phyloP scores from a whole-genome alignment of 2,329 filamentous ascomycete genomes.

The Aspergillus vadensis region DNA sequence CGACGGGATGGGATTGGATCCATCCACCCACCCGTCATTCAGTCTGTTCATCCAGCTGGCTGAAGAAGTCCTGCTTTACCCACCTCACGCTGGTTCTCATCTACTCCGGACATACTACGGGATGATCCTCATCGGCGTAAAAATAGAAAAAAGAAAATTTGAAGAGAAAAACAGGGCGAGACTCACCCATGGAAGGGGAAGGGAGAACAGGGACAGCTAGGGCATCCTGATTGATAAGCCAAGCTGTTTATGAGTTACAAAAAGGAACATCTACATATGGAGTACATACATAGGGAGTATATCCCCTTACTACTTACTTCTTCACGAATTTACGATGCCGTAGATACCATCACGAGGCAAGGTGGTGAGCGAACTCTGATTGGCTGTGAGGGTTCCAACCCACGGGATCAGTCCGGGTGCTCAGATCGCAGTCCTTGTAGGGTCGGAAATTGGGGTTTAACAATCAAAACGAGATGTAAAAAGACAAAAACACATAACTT shows the following conservation, averaged over 20 bases:
- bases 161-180: no score
- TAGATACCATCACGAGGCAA: slow-evolving; percentile 6
- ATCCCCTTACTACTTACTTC: background rate
- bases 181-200: no score
- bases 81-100: background rate
- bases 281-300: no score
- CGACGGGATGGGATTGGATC: background rate
- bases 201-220: no score
- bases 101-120: background rate
- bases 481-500: background rate
- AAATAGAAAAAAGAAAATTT: no score
- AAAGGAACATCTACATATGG: background rate
- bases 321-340: no score
- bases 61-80: background rate
- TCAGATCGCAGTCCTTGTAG: slow-evolving; percentile 16
- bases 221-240: no score
- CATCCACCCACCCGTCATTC: background rate
- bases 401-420: slow-evolving; percentile 13
- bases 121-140: background rate
- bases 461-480: background rate
- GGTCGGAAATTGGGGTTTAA: background rate
- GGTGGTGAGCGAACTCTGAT: background rate
- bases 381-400: slow-evolving; percentile 1
- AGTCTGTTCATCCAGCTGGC: background rate
- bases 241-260: background rate